Conservation (phyloP, 1,284 basidiomycete genomes). For the Meripilus lineatus region DNA sequence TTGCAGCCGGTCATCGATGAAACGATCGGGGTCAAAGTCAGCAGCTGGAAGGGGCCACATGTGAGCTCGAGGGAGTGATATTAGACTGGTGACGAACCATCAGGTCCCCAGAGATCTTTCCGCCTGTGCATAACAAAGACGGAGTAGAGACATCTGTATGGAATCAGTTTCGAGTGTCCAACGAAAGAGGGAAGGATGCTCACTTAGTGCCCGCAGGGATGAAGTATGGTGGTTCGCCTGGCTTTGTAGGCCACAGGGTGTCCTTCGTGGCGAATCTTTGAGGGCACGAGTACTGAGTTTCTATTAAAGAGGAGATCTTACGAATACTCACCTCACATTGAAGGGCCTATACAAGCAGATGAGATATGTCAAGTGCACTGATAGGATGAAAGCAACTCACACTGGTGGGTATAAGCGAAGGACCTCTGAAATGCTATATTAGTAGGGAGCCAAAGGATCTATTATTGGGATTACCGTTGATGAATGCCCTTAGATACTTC, state of each 20-base stretch:
- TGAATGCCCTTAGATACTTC: conserved; percentile 3
- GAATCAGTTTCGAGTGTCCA: no score
- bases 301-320: background rate
- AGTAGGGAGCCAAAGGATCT: conserved; percentile 14
- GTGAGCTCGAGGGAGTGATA: conserved; percentile 18
- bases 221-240: conserved; percentile 21
- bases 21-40: conserved; percentile 56
- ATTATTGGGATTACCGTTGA: background rate
- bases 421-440: conserved; percentile 25
- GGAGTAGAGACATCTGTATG: conserved; percentile 18
- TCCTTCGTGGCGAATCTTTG: conserved; percentile 1
- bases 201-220: conserved; percentile 16
- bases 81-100: conserved; percentile 7
- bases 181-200: background rate
- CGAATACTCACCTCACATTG: conserved; percentile 9
- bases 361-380: background rate
- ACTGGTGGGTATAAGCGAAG: conserved; percentile 28
- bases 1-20: conserved; percentile 46
- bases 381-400: conserved; percentile 20
- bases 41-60: conserved; percentile 27
- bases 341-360: conserved; percentile 19
- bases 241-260: conserved; percentile 26
- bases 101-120: conserved; percentile 26
- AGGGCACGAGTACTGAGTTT: background rate
- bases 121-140: conserved; percentile 26